Base-by-base conservation (phyloP, 2,329 filamentous ascomycete species). In the Monosporascus sp. region DNA sequence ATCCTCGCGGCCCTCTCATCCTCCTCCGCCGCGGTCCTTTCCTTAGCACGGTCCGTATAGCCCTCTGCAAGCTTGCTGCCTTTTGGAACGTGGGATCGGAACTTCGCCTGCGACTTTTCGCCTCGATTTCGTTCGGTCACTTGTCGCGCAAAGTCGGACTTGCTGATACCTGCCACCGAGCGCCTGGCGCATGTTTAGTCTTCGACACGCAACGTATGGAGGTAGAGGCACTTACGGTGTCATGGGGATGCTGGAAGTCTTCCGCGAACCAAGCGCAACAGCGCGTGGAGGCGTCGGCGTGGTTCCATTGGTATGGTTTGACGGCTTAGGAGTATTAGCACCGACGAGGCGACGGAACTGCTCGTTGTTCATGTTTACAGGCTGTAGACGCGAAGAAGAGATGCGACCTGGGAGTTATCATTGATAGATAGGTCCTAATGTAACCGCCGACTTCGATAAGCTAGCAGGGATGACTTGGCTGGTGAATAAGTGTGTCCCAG, bases 191-290 rank as follows among this genome's bases (percentile, higher is more conserved):
- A 52, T 45, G 11, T 60, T 72, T 51, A 72, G 64, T 50, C 35
- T 43, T 51, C 41, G 48, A 44, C 48, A 52, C 46, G 3, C 14
- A 51, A 50, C 50, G 41, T 9, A 36, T n/a, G 43, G 15, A 45
- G 1, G 18, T 39, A 45, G 27, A 35, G 31, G 11, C 46, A 77
- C 85, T 64, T 79, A 91, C 87, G 93, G 93, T 48, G 93, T 97
- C 93, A 97, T 97, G 53, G 90, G 90, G 57, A 96, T 93, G 70
- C 83, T 93, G 36, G 88, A 82, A 60, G 85, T 84, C 72, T 88
- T 85, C 64, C 88, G 82, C 54, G 90, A 94, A 22, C 91, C 91
- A 53, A 96, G 77, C 5, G 83, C 72, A 48, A 74, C 73, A 47
- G 78, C 73, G 63, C 51, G 60, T 61, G 55, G 62, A 58, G 57